Percentiles rank a stretch among this genome's conserved stretches.
Evolutionary conservation across 2,329 filamentous ascomycete species (phyloP).

Genomic region (Monilinia aucupariae): DNA sequence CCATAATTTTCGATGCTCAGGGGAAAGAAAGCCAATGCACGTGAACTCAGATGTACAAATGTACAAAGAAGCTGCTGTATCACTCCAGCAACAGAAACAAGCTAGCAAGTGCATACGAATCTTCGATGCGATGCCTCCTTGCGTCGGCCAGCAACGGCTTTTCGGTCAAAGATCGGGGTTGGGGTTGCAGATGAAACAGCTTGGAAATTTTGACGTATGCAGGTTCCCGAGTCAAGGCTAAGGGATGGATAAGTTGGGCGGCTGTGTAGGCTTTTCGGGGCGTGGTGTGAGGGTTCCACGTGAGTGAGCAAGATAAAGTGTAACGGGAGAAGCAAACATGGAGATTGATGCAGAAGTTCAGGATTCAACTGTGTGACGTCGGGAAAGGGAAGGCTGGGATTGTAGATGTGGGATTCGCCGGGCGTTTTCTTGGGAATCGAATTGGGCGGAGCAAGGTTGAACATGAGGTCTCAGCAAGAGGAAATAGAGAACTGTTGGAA

Average conservation of each 20-base stretch:
- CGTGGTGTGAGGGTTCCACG: background rate
- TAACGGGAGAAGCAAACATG: constrained; percentile 7
- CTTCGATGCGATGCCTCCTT: constrained; percentile 1
- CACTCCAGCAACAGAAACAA: constrained; percentile 3
- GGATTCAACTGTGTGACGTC: background rate
- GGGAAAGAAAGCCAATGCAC: constrained; percentile 6
- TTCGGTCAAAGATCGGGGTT: constrained; percentile 15
- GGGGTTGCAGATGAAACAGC: constrained; percentile 7
- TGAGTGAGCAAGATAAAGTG: constrained; percentile 12
- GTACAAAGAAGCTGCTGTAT: constrained; percentile 3
- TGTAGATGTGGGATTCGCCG: background rate
- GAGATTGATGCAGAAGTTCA: background rate
- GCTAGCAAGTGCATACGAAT: background rate
- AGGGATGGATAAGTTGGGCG: constrained; percentile 7
- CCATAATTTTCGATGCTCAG: constrained; percentile 3
- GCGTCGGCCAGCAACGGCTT: constrained; percentile 16
- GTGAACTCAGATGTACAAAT: constrained; percentile 5
- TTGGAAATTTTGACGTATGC: constrained; percentile 17
- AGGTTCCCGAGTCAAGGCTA: constrained; percentile 14
- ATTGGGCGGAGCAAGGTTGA: background rate
- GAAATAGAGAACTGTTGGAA: background rate
- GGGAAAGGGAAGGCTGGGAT: constrained; percentile 1
- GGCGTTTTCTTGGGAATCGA: background rate
- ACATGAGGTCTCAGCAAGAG: background rate
- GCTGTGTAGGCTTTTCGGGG: background rate